A percentile compares a stretch with the other conserved stretches of the same genome.
Conservation (phyloP, 2,329 filamentous ascomycete species). For the Colletotrichum melonis region DNA sequence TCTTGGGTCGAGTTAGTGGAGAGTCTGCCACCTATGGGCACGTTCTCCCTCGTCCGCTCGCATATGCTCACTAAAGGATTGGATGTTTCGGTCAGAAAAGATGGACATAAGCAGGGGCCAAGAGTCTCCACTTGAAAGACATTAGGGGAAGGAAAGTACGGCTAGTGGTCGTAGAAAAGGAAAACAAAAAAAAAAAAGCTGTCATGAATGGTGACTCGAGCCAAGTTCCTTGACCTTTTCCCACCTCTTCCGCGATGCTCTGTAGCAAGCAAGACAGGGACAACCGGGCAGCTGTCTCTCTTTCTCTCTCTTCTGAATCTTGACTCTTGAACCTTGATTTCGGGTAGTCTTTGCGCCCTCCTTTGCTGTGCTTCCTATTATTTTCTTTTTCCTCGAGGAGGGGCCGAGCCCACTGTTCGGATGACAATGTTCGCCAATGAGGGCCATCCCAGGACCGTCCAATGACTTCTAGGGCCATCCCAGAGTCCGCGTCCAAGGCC, state of each 20-base stretch:
- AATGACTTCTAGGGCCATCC: neutral
- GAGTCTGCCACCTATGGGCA: neutral
- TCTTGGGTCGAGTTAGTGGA: neutral
- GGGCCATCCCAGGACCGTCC: neutral
- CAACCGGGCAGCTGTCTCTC: neutral
- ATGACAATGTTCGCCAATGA: constrained; percentile 21
- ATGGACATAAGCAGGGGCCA: constrained; percentile 7
- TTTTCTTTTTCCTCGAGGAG: neutral
- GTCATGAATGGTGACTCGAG: neutral
- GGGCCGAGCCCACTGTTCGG: neutral
- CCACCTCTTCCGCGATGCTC: neutral
- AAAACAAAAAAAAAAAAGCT: neutral
- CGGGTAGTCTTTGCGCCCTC: neutral
- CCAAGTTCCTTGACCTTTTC: neutral
- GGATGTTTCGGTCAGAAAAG: constrained; percentile 25
- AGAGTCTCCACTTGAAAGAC: constrained; percentile 5
- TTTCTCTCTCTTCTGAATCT: neutral
- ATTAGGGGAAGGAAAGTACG: constrained; percentile 1
- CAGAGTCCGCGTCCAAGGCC: neutral
- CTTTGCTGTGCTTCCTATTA: neutral
- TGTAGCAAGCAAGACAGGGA: neutral
- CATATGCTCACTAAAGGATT: constrained; percentile 11
- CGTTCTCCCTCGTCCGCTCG: neutral
- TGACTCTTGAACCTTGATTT: neutral
- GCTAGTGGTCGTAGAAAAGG: neutral